Base-by-base conservation (phyloP, 345 rosid species). In the Arabidopsis suecica region DNA sequence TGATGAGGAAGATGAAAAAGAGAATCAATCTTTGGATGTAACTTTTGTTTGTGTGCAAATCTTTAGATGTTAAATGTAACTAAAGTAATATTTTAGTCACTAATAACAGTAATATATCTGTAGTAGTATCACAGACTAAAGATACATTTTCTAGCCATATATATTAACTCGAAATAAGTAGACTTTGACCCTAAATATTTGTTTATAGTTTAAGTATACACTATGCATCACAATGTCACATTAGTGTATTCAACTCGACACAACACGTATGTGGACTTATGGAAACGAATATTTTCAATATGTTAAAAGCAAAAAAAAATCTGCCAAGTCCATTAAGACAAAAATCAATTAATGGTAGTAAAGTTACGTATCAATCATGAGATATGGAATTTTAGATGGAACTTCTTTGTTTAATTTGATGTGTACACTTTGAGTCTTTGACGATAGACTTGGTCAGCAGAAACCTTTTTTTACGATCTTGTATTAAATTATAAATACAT, bases 401-500 rank as follows among this genome's bases (percentile, higher is more conserved):
- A 60, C 10, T 40, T 38, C 65, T 22, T n/a, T 23, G 25, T 23
- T 37, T 20, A 6, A 22, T 10, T 22, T 38, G 30, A 51, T 9
- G 23, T 5, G 20, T 23, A 14, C 32, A 14, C 32, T 28, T 28
- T 3, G 32, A 28, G 5, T 28, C 32, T 60, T 71, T 25, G 58
- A 61, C 59, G 42, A 25, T 72, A 25, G 76, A 72, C 76, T 72
- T 49, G 61, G 68, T 72, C 75, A 51, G 32, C 68, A 49, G 16
- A 71, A 71, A 61, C 75, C 68, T 61, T 60, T 14, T 28, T 28
- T 9, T 37, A 71, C 68, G 60, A 36, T 71, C 48, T 22, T 37
- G 8, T 36, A 23, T 3, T 3, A 12, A 44, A 44, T 18, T 25
- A 48, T 13, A n/a, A 5, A 54, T 23, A 23, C 1, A 23, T 23